Evolutionary conservation across 176 grass and related monocot species (phyloP), one percentile per base, ranked within the genome.

Genomic region (Lolium multiflorum): DNA sequence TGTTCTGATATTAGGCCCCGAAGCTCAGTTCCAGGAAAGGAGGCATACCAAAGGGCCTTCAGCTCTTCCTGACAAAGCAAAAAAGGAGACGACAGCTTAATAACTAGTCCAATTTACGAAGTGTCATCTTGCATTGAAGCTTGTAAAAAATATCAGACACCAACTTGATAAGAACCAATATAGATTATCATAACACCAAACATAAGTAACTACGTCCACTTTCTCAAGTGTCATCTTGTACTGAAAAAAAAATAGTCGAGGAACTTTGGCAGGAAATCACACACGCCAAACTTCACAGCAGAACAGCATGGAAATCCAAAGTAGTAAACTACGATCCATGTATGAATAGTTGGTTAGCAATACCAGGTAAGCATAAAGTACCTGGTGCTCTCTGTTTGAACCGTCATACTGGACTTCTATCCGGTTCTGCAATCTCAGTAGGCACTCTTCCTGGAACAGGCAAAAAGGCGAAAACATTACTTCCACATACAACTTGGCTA

Each of bases 341-440:
- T 56, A 39, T 0, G 20, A 44, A 71, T 5, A 63, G 61, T 85
- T 81, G 8, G 9, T 17, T 12, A 4, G 37, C 11, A 11, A 77
- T 52, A 77, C 49, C 20, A 61, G 37, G 52, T 52, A 75, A 86
- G 77, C 52, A 85, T 48, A 38, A 82, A 82, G 60, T 82, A 99
- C 97, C 94, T 99, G 94, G 90, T 99, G 97, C 79, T 96, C 97
- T 63, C 74, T 90, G 41, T 90, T 99, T 51, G 84, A 82, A 85
- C 90, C 49, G 64, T 96, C 94, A 92, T 91, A 99, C 71, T 88
- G 72, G 85, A 99, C 85, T 90, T 90, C 89, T 84, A 96, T 94
- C 28, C 94, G 94, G 71, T 82, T 88, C 80, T 99, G 94, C 84
- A 99, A 87, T 85, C 97, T 92, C 73, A 87, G 89, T 61, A 94